Evolutionary conservation across 495 filamentous ascomycete genomes (phyloP), one percentile per base, ranked within the genome.

Genomic region (Talaromyces thailandensis): DNA sequence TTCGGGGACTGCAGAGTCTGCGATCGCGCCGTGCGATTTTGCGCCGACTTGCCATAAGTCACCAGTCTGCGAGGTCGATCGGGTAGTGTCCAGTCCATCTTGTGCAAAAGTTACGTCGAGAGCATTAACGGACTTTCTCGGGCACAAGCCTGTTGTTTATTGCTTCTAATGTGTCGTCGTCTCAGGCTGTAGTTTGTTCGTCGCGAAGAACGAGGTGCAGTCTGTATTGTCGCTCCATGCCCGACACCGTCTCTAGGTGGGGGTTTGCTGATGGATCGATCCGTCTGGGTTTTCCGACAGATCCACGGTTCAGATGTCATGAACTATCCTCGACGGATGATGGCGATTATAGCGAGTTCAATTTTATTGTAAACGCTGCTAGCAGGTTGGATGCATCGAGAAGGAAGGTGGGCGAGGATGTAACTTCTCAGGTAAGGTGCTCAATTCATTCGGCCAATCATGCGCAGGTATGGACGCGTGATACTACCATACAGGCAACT

Each of bases 21-120:
- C n/a, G 28, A 23, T 51, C 28, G 40, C n/a, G 23, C 37, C 8
- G 21, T 24, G 26, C 43, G 66, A 35, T 67, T 69, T 61, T 66
- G 71, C 31, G 68, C 64, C 11, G 73, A 60, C 60, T 77, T 79
- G 37, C 81, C 80, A 66, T 83, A 83, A 1, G 80, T 83, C 26
- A 74, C 69, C 32, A 71, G 68, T 64, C 76, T 78, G 58, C 79
- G 81, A 64, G 69, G 73, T 24, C 67, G 68, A 40, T 63, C 60
- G 12, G 60, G 64, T 23, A 50, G 16, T 12, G 40, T 52, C 59
- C 59, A 61, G 40, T 51, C 43, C 59, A 61, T 61, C 37, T 31
- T 57, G 43, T 51, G 59, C n/a, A 28, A n/a, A 35, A 28, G 48
- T 62, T 18, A 60, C 62, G 69, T 67, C 6, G 50, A 53, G 25